Base-by-base conservation (phyloP, 2,329 filamentous ascomycete genomes). In the Periconia macrospinosa region DNA sequence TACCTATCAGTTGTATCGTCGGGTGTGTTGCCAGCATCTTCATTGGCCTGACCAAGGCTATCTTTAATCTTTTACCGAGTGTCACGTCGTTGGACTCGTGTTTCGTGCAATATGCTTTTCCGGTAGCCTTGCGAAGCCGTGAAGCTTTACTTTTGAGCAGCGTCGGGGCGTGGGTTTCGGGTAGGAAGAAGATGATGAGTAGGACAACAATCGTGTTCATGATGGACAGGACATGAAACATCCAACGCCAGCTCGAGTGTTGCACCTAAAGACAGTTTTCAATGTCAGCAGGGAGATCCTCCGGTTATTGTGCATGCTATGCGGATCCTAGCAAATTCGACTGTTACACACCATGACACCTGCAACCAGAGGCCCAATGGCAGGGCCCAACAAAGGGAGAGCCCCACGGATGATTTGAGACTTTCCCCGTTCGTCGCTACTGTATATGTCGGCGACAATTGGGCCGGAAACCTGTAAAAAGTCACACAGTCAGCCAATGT, bases 1-100 rank as follows among this genome's bases (percentile, higher is more conserved):
- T 37, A 37, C 73, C 43, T 78, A 68, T 19, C 17, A 75, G 55
- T 47, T 80, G 76, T 15, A 81, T 75, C 42, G 82, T 79, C 0
- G 84, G 77, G 37, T 81, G 82, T 14, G 79, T 75, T 8, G 85
- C 68, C 18, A 83, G 73, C 45, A 85, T 75, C 55, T 79, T 80
- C 6, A 78, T 80, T 0, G 83, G 82, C 2, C 86, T 69, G 27
- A 76, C 57, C 50, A 81, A 71, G 17, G 73, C 68, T 10, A 55
- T 30, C 30, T 52, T 53, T 15, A 63, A 41, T 15, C 49, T 46
- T 2, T 47, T 33, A 2, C 40, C 41, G 3, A 62, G n/a, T 10
- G 52, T 54, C n/a, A 46, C 46, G 37, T 27, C 42, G 17, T 11
- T 20, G 27, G 50, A 35, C 11, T 61, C 49, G 13, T 45, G 53